These are phyloP conservation scores for Neofusicoccum sp. DNA, from an alignment of 2,329 filamentous ascomycete species.

Conservation along the genomic window DNA sequence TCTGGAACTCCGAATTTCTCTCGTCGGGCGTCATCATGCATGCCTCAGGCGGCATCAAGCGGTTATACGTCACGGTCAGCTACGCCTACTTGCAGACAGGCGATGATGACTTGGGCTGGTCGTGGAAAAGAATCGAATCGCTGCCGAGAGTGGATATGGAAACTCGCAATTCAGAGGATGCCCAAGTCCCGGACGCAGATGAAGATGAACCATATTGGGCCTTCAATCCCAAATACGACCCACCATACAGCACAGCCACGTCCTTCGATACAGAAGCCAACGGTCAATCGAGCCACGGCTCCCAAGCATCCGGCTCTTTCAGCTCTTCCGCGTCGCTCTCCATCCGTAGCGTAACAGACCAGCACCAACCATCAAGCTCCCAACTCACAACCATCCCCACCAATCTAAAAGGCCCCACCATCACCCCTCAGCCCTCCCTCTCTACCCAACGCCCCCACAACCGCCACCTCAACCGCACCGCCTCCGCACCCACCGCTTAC, in stretches of 20 bases:
- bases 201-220: constrained; percentile 68
- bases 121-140: constrained; percentile 69
- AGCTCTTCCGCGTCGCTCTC: constrained; percentile 27
- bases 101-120: constrained; percentile 58
- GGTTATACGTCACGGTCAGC: constrained; percentile 75
- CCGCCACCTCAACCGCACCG: constrained; percentile 33
- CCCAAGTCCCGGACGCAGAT: constrained; percentile 54
- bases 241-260: constrained; percentile 49
- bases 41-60: constrained; percentile 58
- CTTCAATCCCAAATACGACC: constrained; percentile 67
- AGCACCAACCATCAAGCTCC: not conserved
- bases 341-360: constrained; percentile 21
- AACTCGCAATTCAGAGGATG: constrained; percentile 34
- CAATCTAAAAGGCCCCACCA: constrained; percentile 34
- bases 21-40: constrained; percentile 74
- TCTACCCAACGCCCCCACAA: constrained; percentile 18
- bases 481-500: constrained; percentile 31
- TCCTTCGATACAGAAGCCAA: constrained; percentile 47
- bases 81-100: constrained; percentile 70
- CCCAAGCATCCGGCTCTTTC: constrained; percentile 30
- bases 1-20: constrained; percentile 74
- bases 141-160: constrained; percentile 61
- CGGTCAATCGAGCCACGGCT: constrained; percentile 35
- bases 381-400: constrained; percentile 33
- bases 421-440: constrained; percentile 11